Evolutionary conservation across 768 basidiomycete genomes (phyloP).

Genomic region (Mrakia frigida): DNA sequence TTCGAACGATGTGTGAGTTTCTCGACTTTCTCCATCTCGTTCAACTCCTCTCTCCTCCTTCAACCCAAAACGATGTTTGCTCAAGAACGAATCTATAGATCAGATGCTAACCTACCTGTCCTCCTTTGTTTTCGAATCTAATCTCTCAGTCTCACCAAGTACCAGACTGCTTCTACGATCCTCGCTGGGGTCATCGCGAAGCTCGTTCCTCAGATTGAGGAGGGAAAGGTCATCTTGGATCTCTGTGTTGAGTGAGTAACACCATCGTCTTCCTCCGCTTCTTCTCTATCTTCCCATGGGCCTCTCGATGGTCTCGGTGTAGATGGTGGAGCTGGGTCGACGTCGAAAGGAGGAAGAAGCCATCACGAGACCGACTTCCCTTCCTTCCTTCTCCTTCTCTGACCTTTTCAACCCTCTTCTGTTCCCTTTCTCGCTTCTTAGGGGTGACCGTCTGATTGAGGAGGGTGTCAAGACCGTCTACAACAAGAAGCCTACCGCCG

Average conservation of each 20-base stretch:
- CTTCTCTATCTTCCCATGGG: background rate
- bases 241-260: slow-evolving; percentile 64
- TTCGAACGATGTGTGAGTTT: slow-evolving; percentile 42
- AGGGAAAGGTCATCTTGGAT: slow-evolving; percentile 80
- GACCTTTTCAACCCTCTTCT: background rate
- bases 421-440: slow-evolving; percentile 21
- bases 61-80: background rate
- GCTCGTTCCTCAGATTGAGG: slow-evolving; percentile 66
- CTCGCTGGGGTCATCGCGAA: slow-evolving; percentile 77
- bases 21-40: background rate
- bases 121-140: background rate
- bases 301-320: background rate
- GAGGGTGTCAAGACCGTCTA: slow-evolving; percentile 76
- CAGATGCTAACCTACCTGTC: background rate
- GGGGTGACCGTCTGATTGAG: slow-evolving; percentile 86
- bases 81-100: too few species aligned
- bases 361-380: slow-evolving; percentile 1
- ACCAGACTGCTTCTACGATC: slow-evolving; percentile 85
- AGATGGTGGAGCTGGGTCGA: background rate
- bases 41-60: background rate
- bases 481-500: slow-evolving; percentile 73
- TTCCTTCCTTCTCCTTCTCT: background rate
- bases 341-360: background rate
- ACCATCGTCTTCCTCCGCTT: too few species aligned
- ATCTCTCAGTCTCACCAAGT: slow-evolving; percentile 45